Evolutionary conservation across 1,139 yeast genomes (phyloP).

Genomic region (Blastobotrys illinoisensis): DNA sequence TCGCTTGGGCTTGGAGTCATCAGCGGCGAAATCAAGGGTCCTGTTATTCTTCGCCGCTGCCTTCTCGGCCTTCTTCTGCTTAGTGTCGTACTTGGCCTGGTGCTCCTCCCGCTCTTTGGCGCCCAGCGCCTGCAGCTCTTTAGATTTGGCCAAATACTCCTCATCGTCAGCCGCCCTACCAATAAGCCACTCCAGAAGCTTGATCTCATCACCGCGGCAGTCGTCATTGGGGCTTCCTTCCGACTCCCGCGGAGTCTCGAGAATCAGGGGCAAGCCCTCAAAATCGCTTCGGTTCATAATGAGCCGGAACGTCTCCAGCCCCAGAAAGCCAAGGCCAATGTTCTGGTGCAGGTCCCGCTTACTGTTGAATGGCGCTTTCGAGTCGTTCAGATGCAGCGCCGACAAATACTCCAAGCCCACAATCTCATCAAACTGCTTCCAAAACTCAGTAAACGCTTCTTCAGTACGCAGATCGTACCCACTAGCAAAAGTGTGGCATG

Average conservation of each 20-base stretch:
- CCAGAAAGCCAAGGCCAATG: constrained; percentile 83
- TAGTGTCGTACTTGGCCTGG: constrained; percentile 25
- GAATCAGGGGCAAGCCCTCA: constrained; percentile 65
- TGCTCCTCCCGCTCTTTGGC: constrained; percentile 29
- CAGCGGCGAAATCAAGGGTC: neutral
- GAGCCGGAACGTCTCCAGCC: constrained; percentile 74
- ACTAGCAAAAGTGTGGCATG: constrained; percentile 94
- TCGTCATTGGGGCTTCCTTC: constrained; percentile 38
- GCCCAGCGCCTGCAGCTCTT: constrained; percentile 43
- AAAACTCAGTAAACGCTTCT: constrained; percentile 54
- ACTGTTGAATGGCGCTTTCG: constrained; percentile 88
- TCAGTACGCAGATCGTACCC: constrained; percentile 79
- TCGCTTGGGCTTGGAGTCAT: neutral
- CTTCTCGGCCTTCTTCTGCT: constrained; percentile 15
- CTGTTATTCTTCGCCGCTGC: constrained; percentile 12
- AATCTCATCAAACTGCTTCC: constrained; percentile 64
- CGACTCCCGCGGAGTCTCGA: constrained; percentile 78
- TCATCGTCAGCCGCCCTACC: constrained; percentile 50
- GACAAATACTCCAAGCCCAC: constrained; percentile 71
- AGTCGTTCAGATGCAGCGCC: constrained; percentile 87
- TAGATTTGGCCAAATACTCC: constrained; percentile 47
- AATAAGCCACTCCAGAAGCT: constrained; percentile 58
- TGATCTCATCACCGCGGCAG: constrained; percentile 74
- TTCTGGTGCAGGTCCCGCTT: constrained; percentile 89
- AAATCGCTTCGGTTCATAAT: constrained; percentile 66